Base-by-base conservation (phyloP, 805 yeast genomes). In the Ogataea zsoltii region DNA sequence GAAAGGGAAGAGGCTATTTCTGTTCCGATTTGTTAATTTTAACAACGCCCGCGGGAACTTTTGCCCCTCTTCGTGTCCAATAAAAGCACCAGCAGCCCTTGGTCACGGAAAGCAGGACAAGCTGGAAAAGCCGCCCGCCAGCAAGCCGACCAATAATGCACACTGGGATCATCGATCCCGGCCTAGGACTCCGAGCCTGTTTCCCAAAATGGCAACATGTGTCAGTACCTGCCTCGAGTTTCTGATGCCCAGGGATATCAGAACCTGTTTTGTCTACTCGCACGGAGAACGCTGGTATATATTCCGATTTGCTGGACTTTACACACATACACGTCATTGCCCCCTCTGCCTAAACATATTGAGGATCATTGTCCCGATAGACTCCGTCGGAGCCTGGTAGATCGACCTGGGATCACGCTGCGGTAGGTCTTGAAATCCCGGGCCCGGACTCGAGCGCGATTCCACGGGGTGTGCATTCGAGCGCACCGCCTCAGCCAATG, bases 301-400 rank as follows among this genome's bases (percentile, higher is more conserved):
- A 7, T 28, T 28, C 31, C 31, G 31, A 28, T 28, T 28, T 28
- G 31, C 31, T 28, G 13, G 31, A 11, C n/a, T n/a, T 28, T n/a
- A 9, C 25, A 21, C 25, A 9, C 9, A 21, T 21, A 6, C 9
- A 21, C 25, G 25, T 21, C 25, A 33, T 7, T 28, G 26, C 33
- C 26, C n/a, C 30, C 38, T 35, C 16, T 33, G 37, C 32, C 45
- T 48, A 48, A 65, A 61, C 18, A 67, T 31, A 12, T 50, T 48
- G 33, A 53, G 21, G 32, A 67, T 51, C 57, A 64, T 58, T 7
- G 55, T 47, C 2, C 64, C 59, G 7, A 67, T 40, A 7, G 67
- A 51, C 35, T 66, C 69, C 3, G 62, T 53, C 42, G 67, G 60
- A 5, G 33, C 48, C 44, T 59, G 70, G 50, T 56, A 59, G 5